Percentiles rank a stretch among this genome's conserved stretches.
phyloP scores from a whole-genome alignment of 192 early-diverging fungal species.

The Linnemannia elongata region DNA sequence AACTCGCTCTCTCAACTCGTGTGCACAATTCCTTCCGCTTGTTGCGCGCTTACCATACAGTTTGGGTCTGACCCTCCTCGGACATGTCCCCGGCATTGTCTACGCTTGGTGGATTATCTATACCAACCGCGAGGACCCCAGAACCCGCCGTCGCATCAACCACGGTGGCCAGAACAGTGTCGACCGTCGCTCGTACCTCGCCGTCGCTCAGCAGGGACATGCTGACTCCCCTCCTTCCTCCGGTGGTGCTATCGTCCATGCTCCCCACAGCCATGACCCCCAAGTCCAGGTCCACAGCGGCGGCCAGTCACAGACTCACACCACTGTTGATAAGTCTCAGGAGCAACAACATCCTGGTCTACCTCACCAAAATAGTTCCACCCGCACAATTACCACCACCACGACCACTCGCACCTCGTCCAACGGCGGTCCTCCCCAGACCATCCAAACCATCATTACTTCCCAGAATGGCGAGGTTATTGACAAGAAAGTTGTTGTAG shows the following conservation, averaged over 20 bases:
- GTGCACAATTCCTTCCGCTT: not conserved
- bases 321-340: not conserved
- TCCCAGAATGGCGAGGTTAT: slow-evolving; percentile 1
- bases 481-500: not conserved
- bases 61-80: slow-evolving; percentile 29
- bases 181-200: slow-evolving; percentile 10
- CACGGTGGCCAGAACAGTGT: not conserved
- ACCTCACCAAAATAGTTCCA: not conserved
- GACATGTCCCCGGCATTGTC: slow-evolving; percentile 35
- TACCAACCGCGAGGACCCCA: slow-evolving; percentile 37
- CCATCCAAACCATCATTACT: not conserved
- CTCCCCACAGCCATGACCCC: slow-evolving; percentile 6
- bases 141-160: not conserved
- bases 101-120: slow-evolving; percentile 54
- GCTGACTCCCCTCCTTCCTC: slow-evolving; percentile 4
- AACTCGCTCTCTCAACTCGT: not conserved
- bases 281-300: not conserved
- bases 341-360: not conserved
- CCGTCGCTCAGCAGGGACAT: not conserved
- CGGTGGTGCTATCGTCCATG: not conserved
- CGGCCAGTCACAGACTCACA: not conserved
- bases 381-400: not conserved
- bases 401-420: slow-evolving; percentile 3
- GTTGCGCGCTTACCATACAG: slow-evolving; percentile 7
- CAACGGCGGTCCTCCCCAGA: not conserved